phyloP scores from a whole-genome alignment of 768 basidiomycete species.

The Russula vinacea region DNA sequence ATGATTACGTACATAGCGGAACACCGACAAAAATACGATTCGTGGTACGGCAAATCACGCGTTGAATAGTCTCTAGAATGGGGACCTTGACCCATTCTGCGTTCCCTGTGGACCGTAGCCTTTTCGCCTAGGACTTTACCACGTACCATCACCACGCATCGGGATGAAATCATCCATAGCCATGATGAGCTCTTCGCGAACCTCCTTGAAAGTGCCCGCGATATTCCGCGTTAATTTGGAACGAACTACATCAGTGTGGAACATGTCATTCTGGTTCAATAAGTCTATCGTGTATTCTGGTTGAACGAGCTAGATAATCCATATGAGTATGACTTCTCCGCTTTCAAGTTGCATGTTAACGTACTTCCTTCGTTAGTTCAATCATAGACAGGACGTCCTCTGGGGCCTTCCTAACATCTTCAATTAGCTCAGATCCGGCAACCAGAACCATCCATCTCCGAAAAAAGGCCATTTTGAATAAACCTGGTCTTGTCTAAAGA shows the following conservation, averaged over 20 bases:
- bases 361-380: neutral
- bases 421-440: neutral
- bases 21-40: slow-evolving; percentile 38
- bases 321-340: neutral
- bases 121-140: neutral
- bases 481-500: neutral
- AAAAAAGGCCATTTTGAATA: neutral
- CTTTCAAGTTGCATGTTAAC: neutral
- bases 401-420: neutral
- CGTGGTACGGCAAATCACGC: slow-evolving; percentile 19
- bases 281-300: neutral
- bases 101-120: neutral
- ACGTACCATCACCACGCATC: neutral
- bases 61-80: slow-evolving; percentile 26
- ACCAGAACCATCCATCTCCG: neutral
- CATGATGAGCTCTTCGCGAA: neutral
- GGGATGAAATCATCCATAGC: neutral
- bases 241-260: neutral
- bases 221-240: slow-evolving; percentile 3
- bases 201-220: neutral
- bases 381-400: neutral
- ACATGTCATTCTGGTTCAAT: neutral
- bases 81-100: slow-evolving; percentile 40
- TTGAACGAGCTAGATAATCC: neutral
- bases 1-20: slow-evolving; percentile 39